phyloP scores from a whole-genome alignment of 441 rosid genomes.

The Gossypium gossypioides region DNA sequence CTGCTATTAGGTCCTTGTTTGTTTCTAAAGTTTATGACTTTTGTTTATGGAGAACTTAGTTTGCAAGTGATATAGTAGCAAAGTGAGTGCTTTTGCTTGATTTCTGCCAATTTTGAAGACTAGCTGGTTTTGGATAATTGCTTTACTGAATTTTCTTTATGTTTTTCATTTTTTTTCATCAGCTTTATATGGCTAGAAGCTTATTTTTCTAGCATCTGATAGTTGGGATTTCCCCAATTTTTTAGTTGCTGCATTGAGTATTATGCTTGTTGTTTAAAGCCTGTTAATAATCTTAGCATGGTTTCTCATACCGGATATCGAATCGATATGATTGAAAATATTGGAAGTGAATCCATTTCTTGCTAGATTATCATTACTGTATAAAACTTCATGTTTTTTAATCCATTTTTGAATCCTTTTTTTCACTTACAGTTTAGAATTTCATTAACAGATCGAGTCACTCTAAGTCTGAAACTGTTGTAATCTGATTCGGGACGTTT shows the following conservation, averaged over 20 bases:
- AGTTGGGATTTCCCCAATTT: neutral
- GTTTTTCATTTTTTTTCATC: neutral
- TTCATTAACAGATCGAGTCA: neutral
- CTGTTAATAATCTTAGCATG: neutral
- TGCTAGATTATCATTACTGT: neutral
- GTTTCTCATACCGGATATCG: too few relatives aligned
- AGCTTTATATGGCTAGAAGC: neutral
- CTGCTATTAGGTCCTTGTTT: neutral
- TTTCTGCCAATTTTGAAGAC: constrained; percentile 2
- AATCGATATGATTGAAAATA: neutral
- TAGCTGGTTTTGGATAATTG: neutral
- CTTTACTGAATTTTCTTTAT: neutral
- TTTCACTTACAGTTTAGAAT: neutral
- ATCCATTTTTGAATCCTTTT: too few relatives aligned
- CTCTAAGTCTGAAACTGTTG: neutral
- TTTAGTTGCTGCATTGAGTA: neutral
- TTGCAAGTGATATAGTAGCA: constrained; percentile 2
- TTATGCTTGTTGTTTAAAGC: neutral
- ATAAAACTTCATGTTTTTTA: neutral
- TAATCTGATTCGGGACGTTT: constrained; percentile 16
- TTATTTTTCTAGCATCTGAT: neutral
- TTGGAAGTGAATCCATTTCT: constrained; percentile 4
- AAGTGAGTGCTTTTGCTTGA: neutral
- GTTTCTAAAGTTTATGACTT: neutral
- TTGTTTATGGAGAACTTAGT: constrained; percentile 10